Base-by-base conservation (phyloP, 73 alveolate species). In the Blepharisma japonicum region DNA sequence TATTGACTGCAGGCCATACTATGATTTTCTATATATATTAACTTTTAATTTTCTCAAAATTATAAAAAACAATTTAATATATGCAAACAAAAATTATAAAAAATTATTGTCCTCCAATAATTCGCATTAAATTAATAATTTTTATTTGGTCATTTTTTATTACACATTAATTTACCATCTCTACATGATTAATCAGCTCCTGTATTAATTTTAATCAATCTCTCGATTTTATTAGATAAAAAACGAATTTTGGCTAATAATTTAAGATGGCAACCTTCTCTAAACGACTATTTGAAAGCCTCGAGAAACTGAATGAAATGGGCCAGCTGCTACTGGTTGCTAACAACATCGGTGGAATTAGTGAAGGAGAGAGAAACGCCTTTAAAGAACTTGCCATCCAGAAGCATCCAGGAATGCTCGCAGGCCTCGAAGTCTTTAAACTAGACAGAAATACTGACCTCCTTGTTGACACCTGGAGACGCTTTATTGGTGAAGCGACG, bases 371-470 rank as follows among this genome's bases (percentile, higher is more conserved):
- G 5, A 11, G 50, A 20, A 39, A 61, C 2, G 74, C 74, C 14
- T 61, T 61, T 14, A 61, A 61, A 61, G 74, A 61, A 61, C 74
- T 61, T 14, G 74, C 74, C 14, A 20, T 25, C 11, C 14, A 20
- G 18, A n/a, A 61, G 4, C 47, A 61, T 25, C 39, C 47, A n/a
- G 18, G 46, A n/a, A 20, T 61, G 39, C 39, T 61, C 4, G 38
- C 74, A 14, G 46, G 47, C 49, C 74, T 20, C 23, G 47, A 61
- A 11, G 14, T 39, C 47, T 61, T 61, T 25, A 61, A 14, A 14
- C 14, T 25, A n/a, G 74, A 61, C 48, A n/a, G 46, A 9, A 25
- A 61, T 39, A 18, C 38, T 25, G 11, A 14, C 2, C n/a, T 9
- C 18, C 74, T 61, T 61, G 49, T 18, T 2, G 14, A 14, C 47